phyloP scores from a whole-genome alignment of 208 protist genomes.

The Acanthamoeba divionensis region DNA sequence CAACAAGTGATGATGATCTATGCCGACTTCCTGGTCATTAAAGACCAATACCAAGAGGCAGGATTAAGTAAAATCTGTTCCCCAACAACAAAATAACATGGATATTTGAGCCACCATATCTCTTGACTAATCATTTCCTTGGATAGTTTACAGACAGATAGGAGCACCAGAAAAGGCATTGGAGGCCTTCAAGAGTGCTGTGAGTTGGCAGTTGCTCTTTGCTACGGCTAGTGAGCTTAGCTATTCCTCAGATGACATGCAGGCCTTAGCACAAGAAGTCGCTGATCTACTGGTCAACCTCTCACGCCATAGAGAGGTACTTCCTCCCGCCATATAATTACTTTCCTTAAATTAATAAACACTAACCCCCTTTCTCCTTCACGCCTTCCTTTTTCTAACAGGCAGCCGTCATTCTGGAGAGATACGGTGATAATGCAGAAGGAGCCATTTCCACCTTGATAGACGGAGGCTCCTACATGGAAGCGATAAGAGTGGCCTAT shows the following conservation, averaged over 20 bases:
- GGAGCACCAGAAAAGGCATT: slow-evolving; percentile 27
- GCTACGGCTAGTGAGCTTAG: background rate
- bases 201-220: slow-evolving; percentile 34
- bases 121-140: too few species aligned
- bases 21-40: slow-evolving; percentile 6
- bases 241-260: background rate
- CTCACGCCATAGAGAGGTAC: background rate
- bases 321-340: background rate
- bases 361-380: too few species aligned
- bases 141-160: slow-evolving; percentile 28
- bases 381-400: background rate
- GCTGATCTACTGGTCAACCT: slow-evolving; percentile 30
- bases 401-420: background rate
- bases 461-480: background rate
- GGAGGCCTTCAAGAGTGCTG: slow-evolving; percentile 42
- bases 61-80: slow-evolving; percentile 18
- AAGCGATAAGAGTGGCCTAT: too few species aligned
- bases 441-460: slow-evolving; percentile 2
- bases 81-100: too few species aligned
- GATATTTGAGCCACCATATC: too few species aligned
- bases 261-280: background rate
- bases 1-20: slow-evolving; percentile 14
- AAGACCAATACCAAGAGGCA: slow-evolving; percentile 27
- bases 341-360: too few species aligned
- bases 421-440: slow-evolving; percentile 1